phyloP scores from a whole-genome alignment of 2,329 filamentous ascomycete genomes.

The Capronia coronata region DNA sequence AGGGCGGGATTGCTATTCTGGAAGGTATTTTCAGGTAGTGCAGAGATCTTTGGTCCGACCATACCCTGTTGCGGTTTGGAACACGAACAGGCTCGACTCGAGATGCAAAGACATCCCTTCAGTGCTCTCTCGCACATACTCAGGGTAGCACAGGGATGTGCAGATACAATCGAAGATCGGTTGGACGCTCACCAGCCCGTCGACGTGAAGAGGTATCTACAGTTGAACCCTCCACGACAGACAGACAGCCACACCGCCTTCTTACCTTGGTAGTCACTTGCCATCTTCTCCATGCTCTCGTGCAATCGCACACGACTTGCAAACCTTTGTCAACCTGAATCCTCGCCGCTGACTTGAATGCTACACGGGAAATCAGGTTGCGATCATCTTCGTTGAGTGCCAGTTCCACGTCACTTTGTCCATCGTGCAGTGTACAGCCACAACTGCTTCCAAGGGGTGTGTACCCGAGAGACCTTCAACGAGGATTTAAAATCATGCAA shows the following conservation, averaged over 20 bases:
- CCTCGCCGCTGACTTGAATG: slow-evolving; percentile 6
- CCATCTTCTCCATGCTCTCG: not conserved
- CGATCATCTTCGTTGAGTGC: slow-evolving; percentile 1
- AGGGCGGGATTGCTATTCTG: slow-evolving; percentile 9
- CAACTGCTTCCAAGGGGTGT: not conserved
- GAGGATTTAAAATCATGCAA: slow-evolving; percentile 20
- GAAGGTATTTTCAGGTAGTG: slow-evolving; percentile 3
- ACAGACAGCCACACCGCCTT: slow-evolving; percentile 18
- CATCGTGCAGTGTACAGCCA: not conserved
- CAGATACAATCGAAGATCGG: not conserved
- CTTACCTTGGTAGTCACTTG: not conserved
- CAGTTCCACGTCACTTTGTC: slow-evolving; percentile 1
- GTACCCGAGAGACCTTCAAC: not conserved
- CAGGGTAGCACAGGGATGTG: not conserved
- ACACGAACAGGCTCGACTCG: not conserved
- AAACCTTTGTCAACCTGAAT: not conserved
- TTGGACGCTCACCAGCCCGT: not conserved
- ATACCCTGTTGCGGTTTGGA: not conserved
- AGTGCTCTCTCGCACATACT: not conserved
- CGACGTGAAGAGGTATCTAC: not conserved
- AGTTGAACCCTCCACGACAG: not conserved
- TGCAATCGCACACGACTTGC: not conserved
- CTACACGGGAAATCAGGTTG: slow-evolving; percentile 17
- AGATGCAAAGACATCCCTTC: not conserved
- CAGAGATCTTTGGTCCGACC: slow-evolving; percentile 17